Percentiles rank a stretch among this genome's conserved stretches.
Evolutionary conservation across 352 stramenopile genomes (phyloP).

Genomic region (Bremia lactucae): DNA sequence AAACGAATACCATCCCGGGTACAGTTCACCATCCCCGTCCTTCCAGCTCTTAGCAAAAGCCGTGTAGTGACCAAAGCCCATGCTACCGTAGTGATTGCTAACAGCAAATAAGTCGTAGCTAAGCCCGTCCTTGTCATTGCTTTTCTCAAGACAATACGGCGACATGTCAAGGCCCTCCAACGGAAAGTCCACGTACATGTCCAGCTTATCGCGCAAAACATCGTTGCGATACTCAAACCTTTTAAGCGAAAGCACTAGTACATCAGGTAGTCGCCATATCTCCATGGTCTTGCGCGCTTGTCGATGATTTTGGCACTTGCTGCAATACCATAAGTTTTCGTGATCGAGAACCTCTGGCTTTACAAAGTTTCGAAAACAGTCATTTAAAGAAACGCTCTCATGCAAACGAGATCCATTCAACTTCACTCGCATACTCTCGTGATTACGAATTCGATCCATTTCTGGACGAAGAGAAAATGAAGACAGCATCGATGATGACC

Average conservation of each 20-base stretch:
- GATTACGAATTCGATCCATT: constrained; percentile 40
- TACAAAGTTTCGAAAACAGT: constrained; percentile 83
- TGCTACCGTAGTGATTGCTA: constrained; percentile 85
- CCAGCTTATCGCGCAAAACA: constrained; percentile 72
- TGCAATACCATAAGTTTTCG: constrained; percentile 82
- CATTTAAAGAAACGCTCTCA: constrained; percentile 45
- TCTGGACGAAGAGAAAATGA: constrained; percentile 35
- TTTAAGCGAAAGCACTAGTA: constrained; percentile 83
- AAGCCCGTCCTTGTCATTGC: constrained; percentile 25
- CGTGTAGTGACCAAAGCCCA: constrained; percentile 88
- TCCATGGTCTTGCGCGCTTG: constrained; percentile 75
- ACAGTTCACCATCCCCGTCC: constrained; percentile 37
- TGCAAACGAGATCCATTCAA: constrained; percentile 13
- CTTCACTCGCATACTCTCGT: constrained; percentile 34
- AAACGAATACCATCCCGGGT: constrained; percentile 74
- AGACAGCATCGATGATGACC: constrained; percentile 33
- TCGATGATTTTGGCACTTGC: constrained; percentile 62
- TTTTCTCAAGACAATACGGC: constrained; percentile 60
- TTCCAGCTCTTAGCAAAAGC: constrained; percentile 72
- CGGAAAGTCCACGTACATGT: constrained; percentile 82
- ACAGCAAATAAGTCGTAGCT: constrained; percentile 84
- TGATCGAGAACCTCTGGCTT: constrained; percentile 71
- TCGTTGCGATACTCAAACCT: constrained; percentile 83
- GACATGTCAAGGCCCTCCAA: constrained; percentile 76
- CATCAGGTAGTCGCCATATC: constrained; percentile 67